Evolutionary conservation across 495 filamentous ascomycete species (phyloP).

Genomic region (Achaetomiella virescens): DNA sequence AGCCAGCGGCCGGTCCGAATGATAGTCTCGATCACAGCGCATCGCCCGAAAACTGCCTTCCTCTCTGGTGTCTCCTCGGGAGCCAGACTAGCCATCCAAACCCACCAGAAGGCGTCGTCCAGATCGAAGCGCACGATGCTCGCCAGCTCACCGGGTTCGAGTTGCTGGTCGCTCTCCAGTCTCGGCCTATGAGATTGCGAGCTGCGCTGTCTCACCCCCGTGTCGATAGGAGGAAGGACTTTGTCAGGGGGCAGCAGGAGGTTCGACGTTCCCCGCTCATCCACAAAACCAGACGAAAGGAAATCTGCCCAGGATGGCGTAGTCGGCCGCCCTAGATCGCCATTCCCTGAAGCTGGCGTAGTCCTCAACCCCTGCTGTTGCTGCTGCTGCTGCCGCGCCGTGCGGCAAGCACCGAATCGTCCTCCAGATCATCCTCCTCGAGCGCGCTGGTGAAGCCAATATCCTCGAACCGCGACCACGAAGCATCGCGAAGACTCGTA

Average conservation of each 20-base stretch:
- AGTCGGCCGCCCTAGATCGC: constrained; percentile 68
- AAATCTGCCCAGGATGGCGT: constrained; percentile 99
- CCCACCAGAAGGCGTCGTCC: constrained; percentile 99
- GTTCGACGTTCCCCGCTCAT: constrained; percentile 54
- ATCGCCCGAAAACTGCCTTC: constrained; percentile 91
- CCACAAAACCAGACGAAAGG: constrained; percentile 83
- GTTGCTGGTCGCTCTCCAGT: constrained; percentile 53
- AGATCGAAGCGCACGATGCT: constrained; percentile 81
- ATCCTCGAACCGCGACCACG: constrained; percentile 96
- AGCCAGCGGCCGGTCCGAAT: constrained; percentile 83
- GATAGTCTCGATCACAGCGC: constrained; percentile 81
- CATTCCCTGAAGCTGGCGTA: constrained; percentile 57
- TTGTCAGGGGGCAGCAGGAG: constrained; percentile 86
- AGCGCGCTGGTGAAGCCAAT: constrained; percentile 78
- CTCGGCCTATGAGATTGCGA: constrained; percentile 79
- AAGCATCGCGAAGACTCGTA: constrained; percentile 70
- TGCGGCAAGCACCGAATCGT: constrained; percentile 40
- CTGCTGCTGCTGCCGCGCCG: constrained; percentile 29
- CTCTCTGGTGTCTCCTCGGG: constrained; percentile 76
- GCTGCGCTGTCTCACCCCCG: constrained; percentile 63
- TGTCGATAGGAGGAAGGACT: constrained; percentile 77
- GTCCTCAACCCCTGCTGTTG: constrained; percentile 45
- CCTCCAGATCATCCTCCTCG: constrained; percentile 63
- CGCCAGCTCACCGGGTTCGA: constrained; percentile 90
- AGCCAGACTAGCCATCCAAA: constrained; percentile 96